phyloP scores from a whole-genome alignment of 2,329 filamentous ascomycete species.

The Aureobasidium leucospermi region DNA sequence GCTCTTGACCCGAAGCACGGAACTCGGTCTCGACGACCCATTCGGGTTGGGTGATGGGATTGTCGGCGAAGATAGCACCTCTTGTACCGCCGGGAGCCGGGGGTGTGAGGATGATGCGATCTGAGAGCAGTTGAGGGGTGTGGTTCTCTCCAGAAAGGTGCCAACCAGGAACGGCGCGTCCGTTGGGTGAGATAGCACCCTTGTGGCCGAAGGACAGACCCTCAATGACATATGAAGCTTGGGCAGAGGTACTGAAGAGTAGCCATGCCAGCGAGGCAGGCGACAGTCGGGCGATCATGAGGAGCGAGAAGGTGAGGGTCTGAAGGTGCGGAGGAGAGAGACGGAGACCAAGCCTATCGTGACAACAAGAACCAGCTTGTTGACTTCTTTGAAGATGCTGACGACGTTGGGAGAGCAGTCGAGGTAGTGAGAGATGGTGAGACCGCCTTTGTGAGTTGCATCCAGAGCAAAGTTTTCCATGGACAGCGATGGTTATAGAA shows the following conservation, averaged over 20 bases:
- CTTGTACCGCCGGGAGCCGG: slow-evolving; percentile 78
- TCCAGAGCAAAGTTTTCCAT: slow-evolving; percentile 29
- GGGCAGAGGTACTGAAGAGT: slow-evolving; percentile 21
- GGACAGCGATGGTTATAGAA: neutral
- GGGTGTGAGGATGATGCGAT: slow-evolving; percentile 87
- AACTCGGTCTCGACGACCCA: slow-evolving; percentile 86
- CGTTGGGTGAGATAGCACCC: slow-evolving; percentile 56
- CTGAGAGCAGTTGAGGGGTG: slow-evolving; percentile 61
- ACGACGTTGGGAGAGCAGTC: slow-evolving; percentile 44
- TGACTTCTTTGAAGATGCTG: slow-evolving; percentile 44
- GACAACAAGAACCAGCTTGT: slow-evolving; percentile 43
- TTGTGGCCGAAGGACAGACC: slow-evolving; percentile 67
- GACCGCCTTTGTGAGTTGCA: slow-evolving; percentile 27
- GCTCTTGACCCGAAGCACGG: slow-evolving; percentile 75
- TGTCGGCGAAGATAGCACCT: slow-evolving; percentile 73
- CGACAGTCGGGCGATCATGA: slow-evolving; percentile 3
- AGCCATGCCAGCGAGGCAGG: slow-evolving; percentile 18
- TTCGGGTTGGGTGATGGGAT: slow-evolving; percentile 49
- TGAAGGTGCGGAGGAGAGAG: slow-evolving; percentile 18
- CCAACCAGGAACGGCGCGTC: slow-evolving; percentile 50
- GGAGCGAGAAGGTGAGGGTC: neutral
- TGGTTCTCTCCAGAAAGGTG: slow-evolving; percentile 48
- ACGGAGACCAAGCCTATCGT: slow-evolving; percentile 31
- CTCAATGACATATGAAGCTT: slow-evolving; percentile 24
- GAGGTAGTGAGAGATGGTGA: slow-evolving; percentile 43